Evolutionary conservation across 2,329 filamentous ascomycete genomes (phyloP), one percentile per base, ranked within the genome.

Genomic region (Neoarthrinium moseri): DNA sequence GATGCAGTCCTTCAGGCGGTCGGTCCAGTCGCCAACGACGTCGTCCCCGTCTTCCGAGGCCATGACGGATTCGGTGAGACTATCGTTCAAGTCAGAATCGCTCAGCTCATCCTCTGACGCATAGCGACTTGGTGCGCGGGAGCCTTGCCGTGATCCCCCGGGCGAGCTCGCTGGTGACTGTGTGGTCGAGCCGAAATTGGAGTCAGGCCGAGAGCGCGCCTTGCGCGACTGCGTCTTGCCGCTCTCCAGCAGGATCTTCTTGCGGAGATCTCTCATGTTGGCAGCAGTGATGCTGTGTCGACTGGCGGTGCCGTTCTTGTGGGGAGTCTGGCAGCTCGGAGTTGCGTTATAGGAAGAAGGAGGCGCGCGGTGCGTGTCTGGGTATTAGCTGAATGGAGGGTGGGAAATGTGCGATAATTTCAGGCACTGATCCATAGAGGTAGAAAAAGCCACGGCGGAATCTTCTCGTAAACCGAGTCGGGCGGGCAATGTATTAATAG

Each of bases 201-300:
- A 77, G 50, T 77, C 76, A 33, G 74, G 72, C 49, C 74, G 73
- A 18, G 78, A 77, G 50, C 74, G 77, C 18, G 84, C 83, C 65
- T 89, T 89, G 57, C 76, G 78, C 37, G 86, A 89, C 26, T 81
- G 68, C 13, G 85, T 90, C 71, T 90, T 90, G 62, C 80, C 79
- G 69, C 81, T 83, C 67, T 86, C 83, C 51, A 76, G 71, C 48
- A 89, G 79, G 41, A 81, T 84, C 65, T 86, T 84, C 61, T 86
- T 84, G 56, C 83, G 74, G 45, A 80, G 71, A 58, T 86, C 81
- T 59, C 77, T 81, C 82, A 86, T 86, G 29, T 30, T 59, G 48
- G n/a, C n/a, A 21, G 8, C 15, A n/a, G 18, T 8, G 10, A 10
- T 30, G 32, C 29, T 23, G 34, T 22, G n/a, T 17, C 22, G 17